Conservation (phyloP, 257 asterid genomes). For the Nicotiana noctiflora region DNA sequence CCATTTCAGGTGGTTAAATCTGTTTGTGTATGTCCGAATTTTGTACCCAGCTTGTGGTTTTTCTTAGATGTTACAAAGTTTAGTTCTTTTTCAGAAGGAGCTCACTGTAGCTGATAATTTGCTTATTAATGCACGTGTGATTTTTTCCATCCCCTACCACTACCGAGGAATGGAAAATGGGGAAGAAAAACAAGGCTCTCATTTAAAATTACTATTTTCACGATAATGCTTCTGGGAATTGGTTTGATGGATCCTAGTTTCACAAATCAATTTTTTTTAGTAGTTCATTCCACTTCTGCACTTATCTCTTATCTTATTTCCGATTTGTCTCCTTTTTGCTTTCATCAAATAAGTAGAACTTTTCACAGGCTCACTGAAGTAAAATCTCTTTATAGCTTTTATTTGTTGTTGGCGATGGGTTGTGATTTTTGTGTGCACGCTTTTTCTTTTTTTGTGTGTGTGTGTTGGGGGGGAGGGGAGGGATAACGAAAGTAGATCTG, state of each 20-base stretch:
- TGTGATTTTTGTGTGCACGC: not conserved
- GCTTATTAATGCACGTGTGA: not conserved
- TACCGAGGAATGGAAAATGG: not conserved
- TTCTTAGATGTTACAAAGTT: not conserved
- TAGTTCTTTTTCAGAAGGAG: not conserved
- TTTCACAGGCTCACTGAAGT: not conserved
- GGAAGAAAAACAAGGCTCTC: not conserved
- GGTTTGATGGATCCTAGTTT: not conserved
- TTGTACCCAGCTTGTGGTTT: not conserved
- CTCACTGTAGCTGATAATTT: not conserved
- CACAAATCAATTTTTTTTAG: not conserved
- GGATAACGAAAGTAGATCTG: not conserved
- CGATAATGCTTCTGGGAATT: not conserved
- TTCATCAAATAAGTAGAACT: not conserved
- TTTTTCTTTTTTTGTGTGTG: no score
- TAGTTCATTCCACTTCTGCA: not conserved
- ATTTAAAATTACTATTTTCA: no score
- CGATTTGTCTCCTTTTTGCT: not conserved
- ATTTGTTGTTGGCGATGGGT: not conserved
- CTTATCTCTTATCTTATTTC: not conserved
- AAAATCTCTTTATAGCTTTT: not conserved
- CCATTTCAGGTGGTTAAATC: slow-evolving; percentile 75
- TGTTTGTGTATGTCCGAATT: not conserved
- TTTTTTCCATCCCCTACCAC: not conserved
- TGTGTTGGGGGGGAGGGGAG: not conserved